Conservation (phyloP, 208 protist genomes). For the Herpetomonas tarakana region DNA sequence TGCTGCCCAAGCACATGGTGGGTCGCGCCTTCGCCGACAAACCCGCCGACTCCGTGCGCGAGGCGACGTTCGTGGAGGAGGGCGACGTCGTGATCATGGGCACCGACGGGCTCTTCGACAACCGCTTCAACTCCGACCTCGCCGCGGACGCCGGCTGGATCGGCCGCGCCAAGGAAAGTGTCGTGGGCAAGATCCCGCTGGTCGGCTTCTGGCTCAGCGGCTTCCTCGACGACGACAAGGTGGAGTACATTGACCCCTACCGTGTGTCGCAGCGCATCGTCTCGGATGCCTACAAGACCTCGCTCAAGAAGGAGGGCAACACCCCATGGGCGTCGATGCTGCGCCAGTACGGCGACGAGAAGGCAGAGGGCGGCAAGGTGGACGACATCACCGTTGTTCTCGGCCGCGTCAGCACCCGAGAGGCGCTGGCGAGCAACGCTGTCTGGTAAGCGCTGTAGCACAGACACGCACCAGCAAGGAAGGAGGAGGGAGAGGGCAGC, state of each 20-base stretch:
- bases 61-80: constrained; percentile 73
- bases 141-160: constrained; percentile 80
- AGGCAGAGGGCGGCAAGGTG: constrained; percentile 84
- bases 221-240: constrained; percentile 55
- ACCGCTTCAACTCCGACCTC: constrained; percentile 86
- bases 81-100: constrained; percentile 91
- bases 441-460: constrained; percentile 35
- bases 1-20: constrained; percentile 63
- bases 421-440: constrained; percentile 60
- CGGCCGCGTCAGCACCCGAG: constrained; percentile 78
- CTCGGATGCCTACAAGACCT: constrained; percentile 71
- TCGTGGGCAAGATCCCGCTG: constrained; percentile 65
- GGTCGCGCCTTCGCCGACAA: constrained; percentile 72
- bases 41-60: constrained; percentile 66
- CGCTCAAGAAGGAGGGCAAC: constrained; percentile 57
- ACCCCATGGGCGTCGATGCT: constrained; percentile 87
- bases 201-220: constrained; percentile 77
- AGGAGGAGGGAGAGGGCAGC: not conserved
- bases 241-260: constrained; percentile 84
- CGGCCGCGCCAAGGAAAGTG: constrained; percentile 59
- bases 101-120: constrained; percentile 94
- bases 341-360: constrained; percentile 56
- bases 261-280: constrained; percentile 88
- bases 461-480: not conserved
- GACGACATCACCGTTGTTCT: constrained; percentile 91